These are phyloP conservation scores for Odontarrhena argentea DNA, from an alignment of 345 rosid genomes.

Conservation along the genomic window DNA sequence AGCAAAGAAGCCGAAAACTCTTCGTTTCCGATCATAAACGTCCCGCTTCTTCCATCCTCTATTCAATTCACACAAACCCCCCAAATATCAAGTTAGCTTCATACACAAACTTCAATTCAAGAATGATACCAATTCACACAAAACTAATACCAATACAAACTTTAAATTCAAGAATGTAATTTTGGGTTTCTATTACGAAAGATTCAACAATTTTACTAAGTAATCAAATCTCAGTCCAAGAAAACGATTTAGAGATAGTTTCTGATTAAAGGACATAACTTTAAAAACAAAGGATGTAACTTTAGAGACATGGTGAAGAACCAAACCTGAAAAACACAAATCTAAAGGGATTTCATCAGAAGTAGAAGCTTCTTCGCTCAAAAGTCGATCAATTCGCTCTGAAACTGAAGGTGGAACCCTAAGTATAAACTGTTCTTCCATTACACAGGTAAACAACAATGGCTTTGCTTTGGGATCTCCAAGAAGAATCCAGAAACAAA, in stretches of 20 bases:
- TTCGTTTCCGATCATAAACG: constrained; percentile 71
- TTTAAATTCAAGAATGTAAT: background rate
- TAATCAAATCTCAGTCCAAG: no score
- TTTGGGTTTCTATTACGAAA: background rate
- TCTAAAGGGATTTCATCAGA: constrained; percentile 79
- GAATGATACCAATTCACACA: no score
- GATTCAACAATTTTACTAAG: no score
- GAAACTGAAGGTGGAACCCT: constrained; percentile 92
- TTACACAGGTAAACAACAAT: constrained; percentile 1
- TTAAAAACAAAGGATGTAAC: background rate
- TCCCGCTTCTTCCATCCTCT: constrained; percentile 93
- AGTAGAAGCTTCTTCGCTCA: constrained; percentile 68
- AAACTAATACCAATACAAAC: background rate
- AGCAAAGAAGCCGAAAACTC: constrained; percentile 74
- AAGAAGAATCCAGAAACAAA: background rate
- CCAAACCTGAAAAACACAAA: constrained; percentile 76
- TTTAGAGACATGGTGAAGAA: background rate
- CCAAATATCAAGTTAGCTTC: no score
- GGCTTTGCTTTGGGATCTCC: background rate
- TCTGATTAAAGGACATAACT: background rate
- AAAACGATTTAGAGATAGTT: no score
- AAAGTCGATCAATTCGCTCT: constrained; percentile 70
- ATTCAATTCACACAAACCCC: background rate
- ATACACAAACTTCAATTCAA: no score
- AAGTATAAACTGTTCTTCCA: constrained; percentile 97